Evolutionary conservation across 2,329 filamentous ascomycete species (phyloP).

Genomic region (Nemania sp.): DNA sequence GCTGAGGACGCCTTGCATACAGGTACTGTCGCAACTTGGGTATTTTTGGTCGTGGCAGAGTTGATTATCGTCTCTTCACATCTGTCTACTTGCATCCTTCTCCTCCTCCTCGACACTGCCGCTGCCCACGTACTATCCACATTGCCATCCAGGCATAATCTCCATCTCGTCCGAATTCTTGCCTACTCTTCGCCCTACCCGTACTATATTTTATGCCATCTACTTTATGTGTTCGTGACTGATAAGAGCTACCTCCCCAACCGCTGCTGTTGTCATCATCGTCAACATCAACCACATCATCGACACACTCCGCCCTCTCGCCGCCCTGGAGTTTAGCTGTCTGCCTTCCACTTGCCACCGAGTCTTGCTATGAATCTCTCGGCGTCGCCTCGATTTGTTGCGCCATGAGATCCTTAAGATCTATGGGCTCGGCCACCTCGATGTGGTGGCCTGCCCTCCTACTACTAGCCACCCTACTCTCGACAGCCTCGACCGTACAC

Average conservation of each 20-base stretch:
- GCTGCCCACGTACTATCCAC: too few species aligned
- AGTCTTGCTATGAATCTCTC: conserved; percentile 51
- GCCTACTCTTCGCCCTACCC: background rate
- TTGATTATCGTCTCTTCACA: background rate
- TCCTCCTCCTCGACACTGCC: too few species aligned
- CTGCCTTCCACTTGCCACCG: conserved; percentile 4
- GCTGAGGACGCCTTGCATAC: conserved; percentile 12
- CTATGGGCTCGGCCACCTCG: conserved; percentile 51
- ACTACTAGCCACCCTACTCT: conserved; percentile 44
- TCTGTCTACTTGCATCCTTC: background rate
- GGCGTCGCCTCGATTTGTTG: conserved; percentile 38
- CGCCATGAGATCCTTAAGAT: conserved; percentile 60
- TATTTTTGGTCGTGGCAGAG: conserved; percentile 4
- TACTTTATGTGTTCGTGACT: conserved; percentile 1
- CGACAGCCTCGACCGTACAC: conserved; percentile 41
- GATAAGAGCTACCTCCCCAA: conserved; percentile 5
- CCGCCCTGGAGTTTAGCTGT: background rate
- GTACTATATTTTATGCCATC: background rate
- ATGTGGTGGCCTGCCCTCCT: conserved; percentile 42
- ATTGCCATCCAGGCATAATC: too few species aligned
- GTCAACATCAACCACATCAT: background rate
- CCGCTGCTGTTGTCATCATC: conserved; percentile 3
- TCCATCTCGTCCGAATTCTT: too few species aligned
- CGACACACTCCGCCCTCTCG: background rate
- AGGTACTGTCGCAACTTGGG: conserved; percentile 21